phyloP scores from a whole-genome alignment of 768 basidiomycete genomes.

The Xerocomus potaroensis region DNA sequence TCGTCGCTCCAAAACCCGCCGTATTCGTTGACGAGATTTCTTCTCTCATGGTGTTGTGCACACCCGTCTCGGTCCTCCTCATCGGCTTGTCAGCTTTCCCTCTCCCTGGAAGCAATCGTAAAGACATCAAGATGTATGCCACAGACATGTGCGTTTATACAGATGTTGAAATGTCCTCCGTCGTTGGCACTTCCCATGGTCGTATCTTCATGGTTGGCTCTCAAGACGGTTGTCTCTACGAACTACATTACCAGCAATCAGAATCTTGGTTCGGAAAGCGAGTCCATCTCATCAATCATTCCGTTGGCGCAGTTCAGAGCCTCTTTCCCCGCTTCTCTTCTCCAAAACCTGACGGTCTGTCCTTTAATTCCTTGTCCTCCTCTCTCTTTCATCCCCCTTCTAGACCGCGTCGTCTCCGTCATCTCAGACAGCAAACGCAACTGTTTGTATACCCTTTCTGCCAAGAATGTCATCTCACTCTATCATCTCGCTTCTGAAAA shows the following conservation, averaged over 20 bases:
- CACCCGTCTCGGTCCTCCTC: slow-evolving; percentile 75
- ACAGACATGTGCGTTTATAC: slow-evolving; percentile 78
- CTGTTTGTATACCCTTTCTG: slow-evolving; percentile 74
- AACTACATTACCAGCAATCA: slow-evolving; percentile 84
- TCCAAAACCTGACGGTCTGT: slow-evolving; percentile 61
- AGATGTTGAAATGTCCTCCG: slow-evolving; percentile 83
- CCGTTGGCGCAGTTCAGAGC: slow-evolving; percentile 72
- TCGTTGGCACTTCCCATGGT: slow-evolving; percentile 74
- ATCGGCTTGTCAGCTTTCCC: slow-evolving; percentile 67
- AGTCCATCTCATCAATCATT: slow-evolving; percentile 83
- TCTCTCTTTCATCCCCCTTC: slow-evolving; percentile 7
- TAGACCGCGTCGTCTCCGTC: slow-evolving; percentile 70
- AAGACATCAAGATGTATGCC: slow-evolving; percentile 84
- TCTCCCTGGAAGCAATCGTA: slow-evolving; percentile 43
- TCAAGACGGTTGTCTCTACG: slow-evolving; percentile 86
- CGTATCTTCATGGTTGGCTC: slow-evolving; percentile 88
- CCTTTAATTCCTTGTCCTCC: background rate
- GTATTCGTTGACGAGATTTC: slow-evolving; percentile 94
- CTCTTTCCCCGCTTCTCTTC: slow-evolving; percentile 72
- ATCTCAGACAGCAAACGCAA: slow-evolving; percentile 65
- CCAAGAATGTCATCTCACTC: slow-evolving; percentile 59
- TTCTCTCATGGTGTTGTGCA: slow-evolving; percentile 85
- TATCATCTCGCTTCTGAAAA: slow-evolving; percentile 64
- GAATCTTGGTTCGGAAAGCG: slow-evolving; percentile 92
- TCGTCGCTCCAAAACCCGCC: slow-evolving; percentile 79